Evolutionary conservation across 495 filamentous ascomycete species (phyloP).

Genomic region (Chaetomium tenue): DNA sequence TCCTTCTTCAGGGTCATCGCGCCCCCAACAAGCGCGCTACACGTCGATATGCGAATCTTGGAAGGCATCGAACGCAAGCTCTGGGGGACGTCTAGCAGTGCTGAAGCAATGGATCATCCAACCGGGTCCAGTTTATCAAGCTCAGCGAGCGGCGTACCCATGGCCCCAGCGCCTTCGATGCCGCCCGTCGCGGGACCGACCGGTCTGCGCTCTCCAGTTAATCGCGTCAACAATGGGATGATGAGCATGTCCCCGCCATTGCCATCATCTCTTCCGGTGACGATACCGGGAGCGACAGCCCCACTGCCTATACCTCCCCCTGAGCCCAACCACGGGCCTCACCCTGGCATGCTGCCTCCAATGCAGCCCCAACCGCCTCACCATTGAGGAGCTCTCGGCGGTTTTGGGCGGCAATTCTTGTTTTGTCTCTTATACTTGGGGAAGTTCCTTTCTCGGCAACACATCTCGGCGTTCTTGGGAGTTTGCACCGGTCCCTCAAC

Average conservation of each 20-base stretch:
- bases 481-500: background rate
- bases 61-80: slow-evolving; percentile 58
- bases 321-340: background rate
- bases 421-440: background rate
- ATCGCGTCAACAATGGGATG: slow-evolving; percentile 15
- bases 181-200: background rate
- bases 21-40: slow-evolving; percentile 64
- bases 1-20: slow-evolving; percentile 60
- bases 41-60: slow-evolving; percentile 66
- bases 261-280: background rate
- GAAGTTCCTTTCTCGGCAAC: background rate
- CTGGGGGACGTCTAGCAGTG: slow-evolving; percentile 23
- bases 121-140: slow-evolving; percentile 49
- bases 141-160: slow-evolving; percentile 34
- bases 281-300: background rate
- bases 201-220: slow-evolving; percentile 8
- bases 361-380: slow-evolving; percentile 24
- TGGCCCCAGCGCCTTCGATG: slow-evolving; percentile 13
- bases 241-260: slow-evolving; percentile 13
- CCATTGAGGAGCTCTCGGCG: background rate
- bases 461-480: background rate
- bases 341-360: slow-evolving; percentile 18
- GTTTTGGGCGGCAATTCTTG: background rate
- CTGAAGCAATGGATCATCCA: slow-evolving; percentile 23
- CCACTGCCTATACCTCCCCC: background rate